Conservation (phyloP, 805 yeast genomes). For the Teunomyces kruisii region DNA sequence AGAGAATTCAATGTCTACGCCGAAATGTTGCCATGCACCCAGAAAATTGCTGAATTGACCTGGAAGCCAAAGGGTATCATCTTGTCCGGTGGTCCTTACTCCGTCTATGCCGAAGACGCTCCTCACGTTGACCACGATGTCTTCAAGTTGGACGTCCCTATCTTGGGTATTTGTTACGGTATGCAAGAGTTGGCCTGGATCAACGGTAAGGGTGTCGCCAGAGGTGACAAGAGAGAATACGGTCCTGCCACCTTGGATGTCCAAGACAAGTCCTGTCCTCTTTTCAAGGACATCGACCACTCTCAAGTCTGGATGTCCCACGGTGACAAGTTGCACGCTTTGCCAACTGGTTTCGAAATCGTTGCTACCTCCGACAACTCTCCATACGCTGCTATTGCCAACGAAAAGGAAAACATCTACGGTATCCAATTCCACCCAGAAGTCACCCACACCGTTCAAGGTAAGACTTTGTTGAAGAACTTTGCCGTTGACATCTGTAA, state of each 20-base stretch:
- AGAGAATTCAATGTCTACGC: conserved; percentile 98
- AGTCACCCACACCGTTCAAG: conserved; percentile 93
- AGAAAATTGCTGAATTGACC: conserved; percentile 84
- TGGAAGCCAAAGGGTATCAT: conserved; percentile 98
- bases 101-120: conserved; percentile 91
- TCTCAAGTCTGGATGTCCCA: conserved; percentile 99
- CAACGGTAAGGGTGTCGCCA: conserved; percentile 87
- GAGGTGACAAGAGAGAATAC: conserved; percentile 97
- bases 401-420: conserved; percentile 68
- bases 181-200: conserved; percentile 99
- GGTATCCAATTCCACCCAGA: conserved; percentile 99
- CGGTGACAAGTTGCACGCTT: conserved; percentile 89
- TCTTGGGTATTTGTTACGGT: conserved; percentile 97
- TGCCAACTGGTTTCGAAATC: conserved; percentile 85
- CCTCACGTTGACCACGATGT: conserved; percentile 97
- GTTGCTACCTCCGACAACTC: conserved; percentile 93
- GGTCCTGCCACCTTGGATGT: conserved; percentile 92
- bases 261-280: conserved; percentile 60
- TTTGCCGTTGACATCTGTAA: conserved; percentile 91
- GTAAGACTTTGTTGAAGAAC: conserved; percentile 82
- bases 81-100: conserved; percentile 96
- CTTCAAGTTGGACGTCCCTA: conserved; percentile 88
- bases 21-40: conserved; percentile 99
- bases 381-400: conserved; percentile 90
- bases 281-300: conserved; percentile 87